Percentiles rank a stretch among this genome's conserved stretches.
Conservation (phyloP, 2,329 filamentous ascomycete genomes). For the Diplodia mutila region DNA sequence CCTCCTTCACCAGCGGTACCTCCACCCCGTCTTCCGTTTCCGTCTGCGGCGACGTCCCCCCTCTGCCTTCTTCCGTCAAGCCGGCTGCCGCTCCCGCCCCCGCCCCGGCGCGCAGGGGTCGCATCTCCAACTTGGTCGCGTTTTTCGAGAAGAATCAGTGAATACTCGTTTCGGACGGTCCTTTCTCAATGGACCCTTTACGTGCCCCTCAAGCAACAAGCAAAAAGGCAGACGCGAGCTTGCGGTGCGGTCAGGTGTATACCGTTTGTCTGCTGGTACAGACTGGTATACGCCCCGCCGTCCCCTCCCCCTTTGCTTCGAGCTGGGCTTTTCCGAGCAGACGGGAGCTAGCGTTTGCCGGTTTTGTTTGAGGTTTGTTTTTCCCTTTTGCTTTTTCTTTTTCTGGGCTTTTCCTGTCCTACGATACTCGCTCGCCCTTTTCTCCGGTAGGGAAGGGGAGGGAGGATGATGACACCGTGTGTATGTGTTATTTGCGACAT, state of each 20-base stretch:
- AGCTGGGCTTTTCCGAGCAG: not conserved
- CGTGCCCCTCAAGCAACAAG: not conserved
- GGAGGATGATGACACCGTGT: not conserved
- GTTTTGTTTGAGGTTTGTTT: no score
- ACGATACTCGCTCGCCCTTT: not conserved
- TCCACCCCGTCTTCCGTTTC: not conserved
- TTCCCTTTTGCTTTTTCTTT: not conserved
- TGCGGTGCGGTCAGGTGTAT: not conserved
- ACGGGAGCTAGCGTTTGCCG: not conserved
- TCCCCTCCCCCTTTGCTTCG: no score
- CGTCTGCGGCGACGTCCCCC: not conserved
- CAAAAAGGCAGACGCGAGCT: not conserved
- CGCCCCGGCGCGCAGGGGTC: not conserved
- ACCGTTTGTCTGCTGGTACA: not conserved
- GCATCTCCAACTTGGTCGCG: conserved; percentile 17
- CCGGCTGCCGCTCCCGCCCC: not conserved
- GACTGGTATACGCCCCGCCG: no score
- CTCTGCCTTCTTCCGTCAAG: not conserved
- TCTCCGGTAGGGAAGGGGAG: not conserved
- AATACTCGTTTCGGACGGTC: not conserved
- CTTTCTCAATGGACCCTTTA: not conserved
- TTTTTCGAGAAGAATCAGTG: conserved; percentile 10
- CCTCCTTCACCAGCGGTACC: not conserved
- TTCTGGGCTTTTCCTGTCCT: not conserved
- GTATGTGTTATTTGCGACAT: not conserved